A percentile compares a stretch with the other conserved stretches of the same genome.
Conservation (phyloP, 345 rosid species). For the Viola odorata region DNA sequence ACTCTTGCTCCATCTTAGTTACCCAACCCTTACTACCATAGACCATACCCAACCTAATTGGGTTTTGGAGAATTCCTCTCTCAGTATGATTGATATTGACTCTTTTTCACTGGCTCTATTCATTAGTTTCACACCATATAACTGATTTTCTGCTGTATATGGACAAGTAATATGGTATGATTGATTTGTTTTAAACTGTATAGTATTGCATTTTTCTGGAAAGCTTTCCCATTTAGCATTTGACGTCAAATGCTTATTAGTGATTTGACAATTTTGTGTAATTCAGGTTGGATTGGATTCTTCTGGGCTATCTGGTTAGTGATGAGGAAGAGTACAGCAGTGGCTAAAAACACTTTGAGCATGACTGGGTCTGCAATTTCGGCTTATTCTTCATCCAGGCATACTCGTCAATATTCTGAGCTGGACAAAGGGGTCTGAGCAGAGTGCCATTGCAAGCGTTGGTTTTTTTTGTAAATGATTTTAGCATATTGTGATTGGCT, state of each 20-base stretch:
- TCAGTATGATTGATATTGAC: not conserved
- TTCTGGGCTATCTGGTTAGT: slow-evolving; percentile 68
- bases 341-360: slow-evolving; percentile 55
- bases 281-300: slow-evolving; percentile 87
- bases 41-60: no score
- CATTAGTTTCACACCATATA: not conserved
- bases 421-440: not conserved
- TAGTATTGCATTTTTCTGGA: not conserved
- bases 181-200: not conserved
- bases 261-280: slow-evolving; percentile 12
- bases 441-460: no score
- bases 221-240: not conserved
- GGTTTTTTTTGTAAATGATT: no score
- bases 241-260: not conserved
- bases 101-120: not conserved
- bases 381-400: slow-evolving; percentile 34
- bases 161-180: not conserved
- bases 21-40: no score
- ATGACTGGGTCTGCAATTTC: slow-evolving; percentile 58
- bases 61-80: no score
- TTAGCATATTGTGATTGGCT: no score
- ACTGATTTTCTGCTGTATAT: not conserved
- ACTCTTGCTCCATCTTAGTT: no score
- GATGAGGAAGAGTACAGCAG: slow-evolving; percentile 45
- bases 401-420: slow-evolving; percentile 19